A percentile compares a stretch with the other conserved stretches of the same genome.
These are phyloP conservation scores for Quercus mongolica DNA, from an alignment of 306 rosid species.

Conservation along the genomic window DNA sequence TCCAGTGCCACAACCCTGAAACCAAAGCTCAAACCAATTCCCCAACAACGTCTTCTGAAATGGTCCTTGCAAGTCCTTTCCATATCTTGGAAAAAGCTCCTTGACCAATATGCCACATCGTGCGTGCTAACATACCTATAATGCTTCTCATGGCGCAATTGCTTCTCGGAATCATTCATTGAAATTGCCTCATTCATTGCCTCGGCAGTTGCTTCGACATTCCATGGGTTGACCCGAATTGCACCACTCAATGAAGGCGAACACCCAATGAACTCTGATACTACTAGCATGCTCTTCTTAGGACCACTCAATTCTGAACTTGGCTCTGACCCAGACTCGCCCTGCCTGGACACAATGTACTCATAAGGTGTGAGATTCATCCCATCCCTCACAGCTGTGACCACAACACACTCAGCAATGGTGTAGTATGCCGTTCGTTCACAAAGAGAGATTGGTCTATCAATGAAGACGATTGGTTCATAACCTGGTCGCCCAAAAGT, in stretches of 20 bases:
- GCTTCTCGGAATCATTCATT: conserved; percentile 57
- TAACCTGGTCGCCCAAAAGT: conserved; percentile 38
- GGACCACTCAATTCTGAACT: conserved; percentile 28
- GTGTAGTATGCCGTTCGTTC: conserved; percentile 55
- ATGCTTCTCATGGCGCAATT: conserved; percentile 67
- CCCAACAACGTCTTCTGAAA: conserved; percentile 64
- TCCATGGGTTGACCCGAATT: conserved; percentile 69
- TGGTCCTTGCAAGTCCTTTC: conserved; percentile 63
- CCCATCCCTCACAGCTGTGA: conserved; percentile 67
- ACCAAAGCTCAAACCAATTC: conserved; percentile 62
- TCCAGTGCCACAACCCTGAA: conserved; percentile 63
- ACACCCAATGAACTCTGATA: conserved; percentile 67
- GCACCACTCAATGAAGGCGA: conserved; percentile 74
- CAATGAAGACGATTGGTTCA: conserved; percentile 52
- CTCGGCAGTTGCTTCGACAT: conserved; percentile 59
- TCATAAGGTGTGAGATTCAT: conserved; percentile 66
- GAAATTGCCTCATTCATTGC: conserved; percentile 63
- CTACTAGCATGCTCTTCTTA: conserved; percentile 57
- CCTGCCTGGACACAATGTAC: conserved; percentile 70
- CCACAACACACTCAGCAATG: conserved; percentile 56
- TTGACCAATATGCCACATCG: conserved; percentile 65
- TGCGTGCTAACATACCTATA: conserved; percentile 62
- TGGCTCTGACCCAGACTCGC: conserved; percentile 29
- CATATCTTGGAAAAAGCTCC: conserved; percentile 62
- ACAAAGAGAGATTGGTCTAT: conserved; percentile 41